These are phyloP conservation scores for Kuraishia ogatae DNA, from an alignment of 805 yeast genomes.

Conservation along the genomic window DNA sequence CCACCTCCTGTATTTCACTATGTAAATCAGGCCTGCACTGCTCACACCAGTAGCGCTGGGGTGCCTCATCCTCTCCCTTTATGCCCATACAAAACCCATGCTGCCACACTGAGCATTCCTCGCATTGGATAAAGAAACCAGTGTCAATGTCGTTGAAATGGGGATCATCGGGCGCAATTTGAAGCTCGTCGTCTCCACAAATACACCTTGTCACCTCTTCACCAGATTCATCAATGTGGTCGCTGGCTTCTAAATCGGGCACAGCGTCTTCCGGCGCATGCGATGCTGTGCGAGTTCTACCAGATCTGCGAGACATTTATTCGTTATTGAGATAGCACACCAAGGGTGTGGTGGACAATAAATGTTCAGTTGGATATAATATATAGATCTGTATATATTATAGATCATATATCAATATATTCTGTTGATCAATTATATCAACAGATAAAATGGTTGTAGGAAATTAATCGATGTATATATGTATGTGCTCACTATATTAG, in stretches of 20 bases:
- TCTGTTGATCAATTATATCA: too few species aligned
- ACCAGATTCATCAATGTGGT: slow-evolving; percentile 22
- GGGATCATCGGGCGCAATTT: slow-evolving; percentile 17
- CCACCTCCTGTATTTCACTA: slow-evolving; percentile 34
- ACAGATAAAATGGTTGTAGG: too few species aligned
- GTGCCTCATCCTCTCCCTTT: slow-evolving; percentile 61
- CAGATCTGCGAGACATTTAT: not conserved
- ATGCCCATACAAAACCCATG: slow-evolving; percentile 95
- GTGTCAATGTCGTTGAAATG: slow-evolving; percentile 33
- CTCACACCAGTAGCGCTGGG: slow-evolving; percentile 96
- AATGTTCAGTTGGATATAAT: too few species aligned
- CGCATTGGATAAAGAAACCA: slow-evolving; percentile 79
- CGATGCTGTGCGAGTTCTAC: not conserved
- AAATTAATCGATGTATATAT: too few species aligned
- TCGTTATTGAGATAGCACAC: too few species aligned
- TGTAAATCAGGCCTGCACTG: slow-evolving; percentile 82
- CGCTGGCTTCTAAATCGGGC: slow-evolving; percentile 1
- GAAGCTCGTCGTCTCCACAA: slow-evolving; percentile 41
- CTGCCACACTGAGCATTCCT: slow-evolving; percentile 92
- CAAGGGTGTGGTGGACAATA: too few species aligned
- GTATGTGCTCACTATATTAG: too few species aligned
- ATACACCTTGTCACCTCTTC: slow-evolving; percentile 47
- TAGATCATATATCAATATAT: too few species aligned
- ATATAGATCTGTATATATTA: too few species aligned
- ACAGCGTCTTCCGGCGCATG: not conserved